Base-by-base conservation (phyloP, 257 asterid genomes). In the Primulina eburnea region DNA sequence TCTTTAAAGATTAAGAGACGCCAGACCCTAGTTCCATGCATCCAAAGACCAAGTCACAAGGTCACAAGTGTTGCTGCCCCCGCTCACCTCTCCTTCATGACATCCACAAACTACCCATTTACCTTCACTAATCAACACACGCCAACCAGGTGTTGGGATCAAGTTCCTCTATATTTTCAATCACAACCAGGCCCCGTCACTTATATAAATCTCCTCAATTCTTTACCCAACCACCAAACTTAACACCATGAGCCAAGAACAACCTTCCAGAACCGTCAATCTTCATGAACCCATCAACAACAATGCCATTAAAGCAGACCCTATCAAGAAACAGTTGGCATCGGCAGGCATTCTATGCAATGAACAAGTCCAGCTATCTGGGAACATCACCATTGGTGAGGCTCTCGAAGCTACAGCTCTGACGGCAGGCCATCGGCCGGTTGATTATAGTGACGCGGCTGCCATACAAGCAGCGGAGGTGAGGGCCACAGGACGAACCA, bases 391-490 rank as follows among this genome's bases (percentile, higher is more conserved):
- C 28, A 93, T 93, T 20, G 98, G 98, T 0, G 98, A 93, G 79
- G 98, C 97, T 24, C 94, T 93, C 14, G 98, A 93, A 80, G 98
- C 98, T 0, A 87, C 97, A 2, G 95, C 89, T 34, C 78, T 93
- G 6, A 90, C 97, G 2, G 95, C 98, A 21, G 97, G 98, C 11
- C 82, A 89, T 71, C 76, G 82, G 76, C 85, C 98, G 0, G 98
- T 93, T 14, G 97, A 89, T 81, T 93, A 86, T 67, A 87, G 96
- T 61, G 98, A 93, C 11, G 98, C 98, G 0, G 98, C 98, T 0
- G 98, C 98, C 0, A 93, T 93, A 34, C 99, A 93, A 73, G 99
- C 99, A 1, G 99, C 99, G 0, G 97, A 93, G 84, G 99, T 93
- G 26, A 83, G 99, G 77, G 99, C 99, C 9, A 93, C 97, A 0